Conservation (phyloP, 495 filamentous ascomycete genomes). For the Penicillium daleae region DNA sequence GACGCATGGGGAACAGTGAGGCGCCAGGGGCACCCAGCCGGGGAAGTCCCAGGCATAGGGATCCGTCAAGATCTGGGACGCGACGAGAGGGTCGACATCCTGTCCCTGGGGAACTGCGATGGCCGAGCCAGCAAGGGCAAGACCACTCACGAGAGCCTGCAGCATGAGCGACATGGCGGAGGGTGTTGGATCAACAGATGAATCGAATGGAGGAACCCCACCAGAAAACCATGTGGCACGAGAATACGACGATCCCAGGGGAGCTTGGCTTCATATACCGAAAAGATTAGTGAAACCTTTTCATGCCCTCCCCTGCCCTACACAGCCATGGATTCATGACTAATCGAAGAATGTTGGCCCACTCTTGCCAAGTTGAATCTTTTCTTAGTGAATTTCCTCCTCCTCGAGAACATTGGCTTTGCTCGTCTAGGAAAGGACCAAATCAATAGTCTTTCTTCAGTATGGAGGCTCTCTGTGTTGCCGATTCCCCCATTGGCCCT, state of each 20-base stretch:
- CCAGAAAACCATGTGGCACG: constrained; percentile 28
- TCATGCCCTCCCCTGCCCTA: neutral
- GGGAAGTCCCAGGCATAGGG: constrained; percentile 52
- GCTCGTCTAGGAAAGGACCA: too few species aligned
- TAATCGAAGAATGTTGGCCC: constrained; percentile 17
- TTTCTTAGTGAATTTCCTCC: too few species aligned
- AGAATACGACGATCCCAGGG: constrained; percentile 20
- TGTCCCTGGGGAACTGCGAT: constrained; percentile 10
- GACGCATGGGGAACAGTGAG: constrained; percentile 60
- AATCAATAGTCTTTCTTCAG: neutral
- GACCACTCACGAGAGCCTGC: constrained; percentile 24
- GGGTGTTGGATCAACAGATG: neutral
- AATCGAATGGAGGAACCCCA: constrained; percentile 20
- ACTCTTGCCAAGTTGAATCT: constrained; percentile 2
- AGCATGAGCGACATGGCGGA: constrained; percentile 25
- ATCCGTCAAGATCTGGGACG: constrained; percentile 36
- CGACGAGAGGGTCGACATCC: constrained; percentile 30
- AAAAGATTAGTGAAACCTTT: neutral
- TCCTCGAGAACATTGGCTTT: too few species aligned
- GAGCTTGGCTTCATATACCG: constrained; percentile 14
- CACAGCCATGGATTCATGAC: constrained; percentile 4
- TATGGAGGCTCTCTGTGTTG: neutral
- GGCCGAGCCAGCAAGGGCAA: constrained; percentile 29
- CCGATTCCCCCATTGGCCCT: neutral
- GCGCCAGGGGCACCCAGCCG: constrained; percentile 33